These are phyloP conservation scores for Inonotus hispidus DNA, from an alignment of 1,284 basidiomycete genomes.

Conservation along the genomic window DNA sequence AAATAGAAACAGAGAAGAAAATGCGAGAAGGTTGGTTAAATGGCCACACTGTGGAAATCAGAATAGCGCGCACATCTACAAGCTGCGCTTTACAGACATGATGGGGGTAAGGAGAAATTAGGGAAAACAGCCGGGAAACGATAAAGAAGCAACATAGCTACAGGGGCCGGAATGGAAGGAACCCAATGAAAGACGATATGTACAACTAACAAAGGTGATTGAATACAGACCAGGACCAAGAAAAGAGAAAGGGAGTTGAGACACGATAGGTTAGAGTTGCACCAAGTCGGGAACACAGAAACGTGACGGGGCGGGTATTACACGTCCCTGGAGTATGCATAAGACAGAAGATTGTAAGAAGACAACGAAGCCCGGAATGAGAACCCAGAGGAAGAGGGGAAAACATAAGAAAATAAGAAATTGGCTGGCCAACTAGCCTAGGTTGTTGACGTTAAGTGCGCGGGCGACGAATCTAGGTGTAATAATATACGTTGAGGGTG, in stretches of 20 bases:
- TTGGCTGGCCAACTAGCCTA: not conserved
- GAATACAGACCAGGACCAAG: not conserved
- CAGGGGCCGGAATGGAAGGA: not conserved
- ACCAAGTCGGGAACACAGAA: not conserved
- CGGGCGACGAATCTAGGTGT: not conserved
- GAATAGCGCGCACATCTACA: not conserved
- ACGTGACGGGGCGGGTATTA: not conserved
- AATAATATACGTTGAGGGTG: slow-evolving; percentile 6
- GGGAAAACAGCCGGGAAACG: not conserved
- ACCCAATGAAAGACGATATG: not conserved
- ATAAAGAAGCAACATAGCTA: not conserved
- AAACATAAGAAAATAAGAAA: not conserved
- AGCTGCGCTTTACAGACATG: not conserved
- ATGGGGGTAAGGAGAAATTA: not conserved
- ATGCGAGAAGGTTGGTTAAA: not conserved
- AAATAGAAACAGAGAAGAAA: not conserved
- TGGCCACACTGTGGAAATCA: not conserved
- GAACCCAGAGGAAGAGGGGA: not conserved
- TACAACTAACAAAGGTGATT: not conserved
- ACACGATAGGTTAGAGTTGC: not conserved
- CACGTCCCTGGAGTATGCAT: not conserved
- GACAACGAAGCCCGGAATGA: not conserved
- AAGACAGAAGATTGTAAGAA: not conserved
- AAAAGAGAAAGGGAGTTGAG: not conserved
- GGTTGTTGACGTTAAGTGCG: not conserved